Conservation (phyloP, 495 filamentous ascomycete species). For the Cetradonia linearis region DNA sequence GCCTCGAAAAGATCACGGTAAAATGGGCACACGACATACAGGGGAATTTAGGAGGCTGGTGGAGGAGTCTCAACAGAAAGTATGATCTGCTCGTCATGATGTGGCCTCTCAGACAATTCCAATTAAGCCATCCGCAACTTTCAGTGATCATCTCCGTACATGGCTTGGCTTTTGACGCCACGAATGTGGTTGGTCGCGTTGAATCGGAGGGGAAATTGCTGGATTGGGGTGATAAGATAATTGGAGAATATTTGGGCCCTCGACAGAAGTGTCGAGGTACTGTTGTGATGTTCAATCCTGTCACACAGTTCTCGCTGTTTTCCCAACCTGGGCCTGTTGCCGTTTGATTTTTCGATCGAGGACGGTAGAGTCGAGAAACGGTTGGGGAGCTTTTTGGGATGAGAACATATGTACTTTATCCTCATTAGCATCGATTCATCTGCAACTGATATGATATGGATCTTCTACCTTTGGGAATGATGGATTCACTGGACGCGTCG, state of each 20-base stretch:
- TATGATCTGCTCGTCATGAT: not conserved
- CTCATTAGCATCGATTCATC: not conserved
- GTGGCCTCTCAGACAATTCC: not conserved
- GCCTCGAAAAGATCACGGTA: not conserved
- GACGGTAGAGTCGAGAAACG: not conserved
- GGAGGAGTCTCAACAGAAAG: not conserved
- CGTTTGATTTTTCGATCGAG: not conserved
- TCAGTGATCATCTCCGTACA: too few species aligned
- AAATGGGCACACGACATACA: not conserved
- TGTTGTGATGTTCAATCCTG: not conserved
- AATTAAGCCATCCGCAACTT: not conserved
- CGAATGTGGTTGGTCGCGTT: too few species aligned
- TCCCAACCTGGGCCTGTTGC: not conserved
- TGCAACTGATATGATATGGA: not conserved
- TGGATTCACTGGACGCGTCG: not conserved
- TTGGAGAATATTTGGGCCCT: too few species aligned
- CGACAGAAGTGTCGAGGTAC: too few species aligned
- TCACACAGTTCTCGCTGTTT: not conserved
- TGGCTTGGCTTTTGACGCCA: not conserved
- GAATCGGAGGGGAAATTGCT: too few species aligned
- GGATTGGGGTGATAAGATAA: not conserved
- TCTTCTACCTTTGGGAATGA: not conserved
- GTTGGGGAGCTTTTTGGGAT: slow-evolving; percentile 2
- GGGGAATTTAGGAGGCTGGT: not conserved
- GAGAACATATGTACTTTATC: not conserved